Evolutionary conservation across 1,139 yeast genomes (phyloP).

Genomic region (Blastobotrys buckinghamii): DNA sequence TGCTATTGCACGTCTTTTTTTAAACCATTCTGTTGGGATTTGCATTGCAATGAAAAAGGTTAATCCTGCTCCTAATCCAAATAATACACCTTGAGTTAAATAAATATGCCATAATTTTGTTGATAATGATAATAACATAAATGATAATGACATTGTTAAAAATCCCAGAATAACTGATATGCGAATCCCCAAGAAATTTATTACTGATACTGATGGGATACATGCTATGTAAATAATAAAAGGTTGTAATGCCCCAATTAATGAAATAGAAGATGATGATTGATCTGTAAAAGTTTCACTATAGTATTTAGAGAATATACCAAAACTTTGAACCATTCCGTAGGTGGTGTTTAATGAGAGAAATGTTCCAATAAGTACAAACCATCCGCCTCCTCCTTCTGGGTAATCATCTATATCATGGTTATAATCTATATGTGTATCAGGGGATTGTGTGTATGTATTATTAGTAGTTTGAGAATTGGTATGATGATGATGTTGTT

Average conservation of each 20-base stretch:
- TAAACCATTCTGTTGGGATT: constrained; percentile 44
- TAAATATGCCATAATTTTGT: constrained; percentile 49
- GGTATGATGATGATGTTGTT: no score
- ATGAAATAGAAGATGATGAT: constrained; percentile 40
- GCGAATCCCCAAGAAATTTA: constrained; percentile 42
- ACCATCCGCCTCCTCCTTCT: constrained; percentile 26
- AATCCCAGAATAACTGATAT: constrained; percentile 38
- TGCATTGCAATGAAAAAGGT: constrained; percentile 24
- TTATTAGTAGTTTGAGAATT: neutral
- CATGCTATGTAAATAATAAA: constrained; percentile 43
- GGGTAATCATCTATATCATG: constrained; percentile 13
- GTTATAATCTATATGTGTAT: neutral
- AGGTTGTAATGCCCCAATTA: constrained; percentile 46
- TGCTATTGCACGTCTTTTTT: constrained; percentile 49
- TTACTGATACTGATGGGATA: constrained; percentile 45
- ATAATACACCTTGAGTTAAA: constrained; percentile 46
- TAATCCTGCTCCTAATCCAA: constrained; percentile 44
- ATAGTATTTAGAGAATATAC: constrained; percentile 48
- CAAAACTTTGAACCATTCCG: constrained; percentile 50
- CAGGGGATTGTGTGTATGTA: neutral
- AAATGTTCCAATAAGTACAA: constrained; percentile 24
- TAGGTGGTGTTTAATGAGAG: constrained; percentile 20
- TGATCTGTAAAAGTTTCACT: constrained; percentile 40
- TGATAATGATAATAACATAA: constrained; percentile 47
- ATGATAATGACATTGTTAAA: constrained; percentile 39